Conservation (phyloP, 768 basidiomycete genomes). For the Serendipita vermifera region DNA sequence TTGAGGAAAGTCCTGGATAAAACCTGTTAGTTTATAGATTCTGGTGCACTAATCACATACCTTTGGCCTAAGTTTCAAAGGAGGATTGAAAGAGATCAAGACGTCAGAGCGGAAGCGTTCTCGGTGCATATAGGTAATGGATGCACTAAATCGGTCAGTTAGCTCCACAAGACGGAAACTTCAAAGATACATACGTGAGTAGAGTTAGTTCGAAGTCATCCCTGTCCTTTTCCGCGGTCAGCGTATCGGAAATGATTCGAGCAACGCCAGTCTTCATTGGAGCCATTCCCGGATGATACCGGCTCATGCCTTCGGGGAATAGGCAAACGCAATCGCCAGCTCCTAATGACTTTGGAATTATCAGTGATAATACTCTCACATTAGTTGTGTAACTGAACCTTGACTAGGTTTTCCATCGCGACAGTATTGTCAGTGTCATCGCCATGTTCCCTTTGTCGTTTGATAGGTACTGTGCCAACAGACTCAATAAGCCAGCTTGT, state of each 20-base stretch:
- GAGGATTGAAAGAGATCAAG: constrained; percentile 65
- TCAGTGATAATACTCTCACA: constrained; percentile 13
- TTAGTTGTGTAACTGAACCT: constrained; percentile 30
- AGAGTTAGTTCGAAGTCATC: constrained; percentile 60
- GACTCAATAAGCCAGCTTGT: constrained; percentile 85
- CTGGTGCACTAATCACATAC: constrained; percentile 24
- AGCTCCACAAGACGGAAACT: too few relatives aligned
- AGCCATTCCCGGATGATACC: constrained; percentile 77
- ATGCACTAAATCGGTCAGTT: too few relatives aligned
- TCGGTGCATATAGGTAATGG: constrained; percentile 48
- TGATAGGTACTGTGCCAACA: constrained; percentile 74
- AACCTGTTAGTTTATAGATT: neutral
- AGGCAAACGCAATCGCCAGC: constrained; percentile 66
- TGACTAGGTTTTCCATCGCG: constrained; percentile 54
- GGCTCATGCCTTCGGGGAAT: constrained; percentile 78
- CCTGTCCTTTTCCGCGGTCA: constrained; percentile 54
- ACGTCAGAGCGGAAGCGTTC: constrained; percentile 84
- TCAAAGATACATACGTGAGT: constrained; percentile 58
- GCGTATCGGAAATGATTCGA: constrained; percentile 63
- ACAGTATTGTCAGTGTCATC: constrained; percentile 46
- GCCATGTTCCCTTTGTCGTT: constrained; percentile 59
- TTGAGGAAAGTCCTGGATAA: constrained; percentile 49
- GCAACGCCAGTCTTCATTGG: constrained; percentile 83
- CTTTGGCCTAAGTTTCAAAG: constrained; percentile 52
- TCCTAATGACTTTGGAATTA: constrained; percentile 46